Conservation (phyloP, 139 green algal genomes). For the Coelastrella sp. region DNA sequence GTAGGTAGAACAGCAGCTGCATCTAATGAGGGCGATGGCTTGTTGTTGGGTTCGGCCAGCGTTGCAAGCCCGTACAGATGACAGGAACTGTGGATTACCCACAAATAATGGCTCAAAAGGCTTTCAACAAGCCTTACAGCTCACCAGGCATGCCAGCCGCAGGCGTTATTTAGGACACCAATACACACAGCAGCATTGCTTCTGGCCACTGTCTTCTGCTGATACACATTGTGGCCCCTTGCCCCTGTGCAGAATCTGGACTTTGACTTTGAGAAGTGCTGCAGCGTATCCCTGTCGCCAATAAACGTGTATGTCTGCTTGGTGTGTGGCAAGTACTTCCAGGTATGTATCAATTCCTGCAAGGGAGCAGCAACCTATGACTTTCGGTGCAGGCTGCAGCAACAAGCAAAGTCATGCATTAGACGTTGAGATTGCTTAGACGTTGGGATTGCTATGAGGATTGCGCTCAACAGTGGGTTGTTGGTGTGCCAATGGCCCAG, state of each 20-base stretch:
- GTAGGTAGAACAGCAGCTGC: background rate
- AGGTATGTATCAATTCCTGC: constrained; percentile 59
- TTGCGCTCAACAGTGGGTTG: too few species aligned
- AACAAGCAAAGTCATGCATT: background rate
- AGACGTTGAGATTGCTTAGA: too few species aligned
- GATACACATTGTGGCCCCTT: background rate
- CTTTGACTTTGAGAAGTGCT: constrained; percentile 99
- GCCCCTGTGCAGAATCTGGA: constrained; percentile 85
- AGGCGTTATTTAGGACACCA: background rate
- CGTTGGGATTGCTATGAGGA: too few species aligned
- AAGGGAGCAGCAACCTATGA: background rate
- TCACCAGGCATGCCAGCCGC: too few species aligned
- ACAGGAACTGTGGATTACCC: too few species aligned
- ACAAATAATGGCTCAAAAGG: too few species aligned
- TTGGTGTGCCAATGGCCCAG: too few species aligned
- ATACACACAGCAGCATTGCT: too few species aligned
- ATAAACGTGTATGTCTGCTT: constrained; percentile 99
- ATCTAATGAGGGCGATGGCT: background rate
- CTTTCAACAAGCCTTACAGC: too few species aligned
- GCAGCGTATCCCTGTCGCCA: constrained; percentile 89
- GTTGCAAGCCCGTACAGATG: too few species aligned
- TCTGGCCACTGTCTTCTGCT: background rate
- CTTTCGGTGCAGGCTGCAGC: background rate
- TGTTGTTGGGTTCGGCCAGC: too few species aligned
- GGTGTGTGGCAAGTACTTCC: constrained; percentile 99